phyloP scores from a whole-genome alignment of 805 yeast species.

The Nakazawaea ambrosiae region DNA sequence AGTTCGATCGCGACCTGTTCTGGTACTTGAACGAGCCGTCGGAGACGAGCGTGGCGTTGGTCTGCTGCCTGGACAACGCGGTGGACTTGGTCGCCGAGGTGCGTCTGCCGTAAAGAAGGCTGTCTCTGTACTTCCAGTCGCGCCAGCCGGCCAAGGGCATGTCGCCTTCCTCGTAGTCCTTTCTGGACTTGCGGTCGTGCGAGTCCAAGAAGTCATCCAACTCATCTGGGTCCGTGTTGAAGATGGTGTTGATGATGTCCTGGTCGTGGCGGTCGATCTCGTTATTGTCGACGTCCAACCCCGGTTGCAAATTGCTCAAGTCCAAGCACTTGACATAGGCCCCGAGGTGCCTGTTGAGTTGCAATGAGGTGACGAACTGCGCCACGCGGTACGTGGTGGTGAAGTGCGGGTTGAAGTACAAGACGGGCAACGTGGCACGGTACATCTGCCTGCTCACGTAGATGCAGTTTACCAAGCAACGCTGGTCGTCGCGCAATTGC shows the following conservation, averaged over 20 bases:
- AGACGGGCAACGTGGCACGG: conserved; percentile 40
- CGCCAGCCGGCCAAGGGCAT: conserved; percentile 67
- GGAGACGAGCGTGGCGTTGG: conserved; percentile 20
- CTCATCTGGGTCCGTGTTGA: conserved; percentile 5
- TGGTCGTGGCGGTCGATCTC: conserved; percentile 12
- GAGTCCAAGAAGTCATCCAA: conserved; percentile 8
- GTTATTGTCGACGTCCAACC: conserved; percentile 23
- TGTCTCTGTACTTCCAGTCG: conserved; percentile 79
- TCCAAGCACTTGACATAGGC: conserved; percentile 49
- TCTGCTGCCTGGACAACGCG: conserved; percentile 12
- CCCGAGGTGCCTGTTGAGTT: conserved; percentile 50
- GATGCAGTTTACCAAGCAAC: conserved; percentile 36
- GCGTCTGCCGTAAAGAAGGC: conserved; percentile 48
- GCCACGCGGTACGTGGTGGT: conserved; percentile 74
- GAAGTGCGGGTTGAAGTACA: conserved; percentile 50
- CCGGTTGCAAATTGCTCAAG: conserved; percentile 42
- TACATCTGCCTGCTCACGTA: conserved; percentile 47
- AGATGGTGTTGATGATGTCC: conserved; percentile 6
- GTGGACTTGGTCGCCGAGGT: conserved; percentile 16
- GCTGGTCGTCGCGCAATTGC: conserved; percentile 27
- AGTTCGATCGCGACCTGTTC: conserved; percentile 5
- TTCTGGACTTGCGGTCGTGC: neutral
- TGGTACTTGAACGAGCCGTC: conserved; percentile 2
- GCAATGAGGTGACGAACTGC: conserved; percentile 67
- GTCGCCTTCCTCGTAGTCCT: conserved; percentile 25